Evolutionary conservation across 306 rosid species (phyloP).

Genomic region (Cyamopsis tetragonoloba): DNA sequence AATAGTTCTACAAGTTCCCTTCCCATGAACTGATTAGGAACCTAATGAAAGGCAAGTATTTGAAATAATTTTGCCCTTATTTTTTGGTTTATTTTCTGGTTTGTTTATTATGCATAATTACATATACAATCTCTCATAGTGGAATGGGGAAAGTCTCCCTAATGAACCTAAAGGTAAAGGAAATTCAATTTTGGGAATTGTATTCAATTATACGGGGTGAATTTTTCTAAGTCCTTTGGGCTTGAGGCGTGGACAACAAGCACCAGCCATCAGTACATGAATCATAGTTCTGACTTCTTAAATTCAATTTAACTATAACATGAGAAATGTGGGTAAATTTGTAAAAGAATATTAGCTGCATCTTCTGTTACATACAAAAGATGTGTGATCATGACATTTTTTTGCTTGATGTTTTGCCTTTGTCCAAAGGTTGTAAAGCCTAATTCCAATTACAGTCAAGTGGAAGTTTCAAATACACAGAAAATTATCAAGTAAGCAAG

Average conservation of each 20-base stretch:
- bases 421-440: constrained; percentile 39
- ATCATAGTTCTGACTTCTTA: not conserved
- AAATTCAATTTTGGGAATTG: not conserved
- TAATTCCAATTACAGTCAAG: constrained; percentile 38
- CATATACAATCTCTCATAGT: not conserved
- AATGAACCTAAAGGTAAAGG: no score
- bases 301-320: not conserved
- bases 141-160: not conserved
- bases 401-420: constrained; percentile 20
- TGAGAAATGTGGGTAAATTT: not conserved
- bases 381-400: not conserved
- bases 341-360: not conserved
- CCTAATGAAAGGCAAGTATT: no score
- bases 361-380: constrained; percentile 16
- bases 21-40: no score
- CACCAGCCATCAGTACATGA: not conserved
- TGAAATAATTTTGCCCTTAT: no score
- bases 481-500: constrained; percentile 46
- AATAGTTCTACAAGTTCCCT: not conserved
- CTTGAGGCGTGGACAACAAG: not conserved
- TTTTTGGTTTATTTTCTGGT: not conserved
- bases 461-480: constrained; percentile 39
- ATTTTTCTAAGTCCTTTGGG: not conserved
- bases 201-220: not conserved
- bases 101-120: not conserved